Base-by-base conservation (phyloP, 2,329 filamentous ascomycete species). In the Bertia moriformis region DNA sequence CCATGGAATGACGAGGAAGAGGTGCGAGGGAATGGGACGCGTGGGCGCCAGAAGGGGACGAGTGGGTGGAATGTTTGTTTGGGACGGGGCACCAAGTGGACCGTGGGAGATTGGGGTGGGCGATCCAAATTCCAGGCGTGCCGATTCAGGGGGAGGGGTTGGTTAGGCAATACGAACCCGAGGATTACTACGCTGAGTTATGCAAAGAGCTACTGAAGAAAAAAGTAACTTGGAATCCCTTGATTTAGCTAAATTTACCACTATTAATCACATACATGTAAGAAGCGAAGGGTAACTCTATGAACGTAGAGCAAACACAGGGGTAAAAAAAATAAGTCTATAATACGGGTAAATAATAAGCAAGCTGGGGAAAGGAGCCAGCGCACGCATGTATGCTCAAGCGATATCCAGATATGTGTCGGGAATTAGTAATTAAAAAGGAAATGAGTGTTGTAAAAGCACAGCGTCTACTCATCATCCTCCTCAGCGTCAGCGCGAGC, bases 161-260 rank as follows among this genome's bases (percentile, higher is more conserved):
- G n/a, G n/a, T n/a, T n/a, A n/a, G n/a, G n/a, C n/a, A n/a, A n/a
- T n/a, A n/a, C n/a, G n/a, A n/a, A n/a, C n/a, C n/a, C n/a, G n/a
- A n/a, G n/a, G n/a, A n/a, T n/a, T n/a, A n/a, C n/a, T n/a, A n/a
- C n/a, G n/a, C n/a, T n/a, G n/a, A n/a, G n/a, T n/a, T n/a, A n/a
- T n/a, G n/a, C n/a, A n/a, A n/a, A n/a, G n/a, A 27, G n/a, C 22
- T 27, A 27, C 22, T 27, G 22, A n/a, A n/a, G n/a, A n/a, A n/a
- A n/a, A n/a, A n/a, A n/a, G n/a, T n/a, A n/a, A n/a, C 10, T 35
- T 35, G 15, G 15, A 35, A 35, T 35, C 32, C 12, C 32, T 35
- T 17, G 32, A 35, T 35, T 35, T n/a, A 29, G 22, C 10, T 35
- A 35, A 17, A 35, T 35, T 29, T 29, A 35, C 32, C 32, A 35